Evolutionary conservation across 768 basidiomycete species (phyloP).

Genomic region (Lactarius pseudohatsudake): DNA sequence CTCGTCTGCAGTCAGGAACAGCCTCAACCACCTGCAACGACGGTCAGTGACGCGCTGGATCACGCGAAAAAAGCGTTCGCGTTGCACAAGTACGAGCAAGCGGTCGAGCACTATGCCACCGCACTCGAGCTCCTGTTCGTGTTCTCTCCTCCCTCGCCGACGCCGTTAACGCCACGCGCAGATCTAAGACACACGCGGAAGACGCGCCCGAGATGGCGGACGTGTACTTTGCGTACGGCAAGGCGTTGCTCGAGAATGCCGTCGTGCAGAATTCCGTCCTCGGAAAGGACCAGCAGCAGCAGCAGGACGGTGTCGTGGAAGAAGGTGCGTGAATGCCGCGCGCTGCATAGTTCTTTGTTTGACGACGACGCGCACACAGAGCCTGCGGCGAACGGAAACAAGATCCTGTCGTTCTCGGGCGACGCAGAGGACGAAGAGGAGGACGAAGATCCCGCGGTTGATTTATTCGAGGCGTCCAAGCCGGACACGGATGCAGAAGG

Average conservation of each 20-base stretch:
- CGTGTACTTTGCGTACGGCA: conserved; percentile 88
- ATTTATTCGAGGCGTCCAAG: conserved; percentile 61
- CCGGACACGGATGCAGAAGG: conserved; percentile 46
- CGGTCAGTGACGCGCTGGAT: conserved; percentile 62
- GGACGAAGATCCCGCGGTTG: conserved; percentile 56
- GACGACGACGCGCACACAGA: conserved; percentile 21
- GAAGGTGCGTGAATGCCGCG: conserved; percentile 35
- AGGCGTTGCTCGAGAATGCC: conserved; percentile 90
- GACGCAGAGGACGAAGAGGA: conserved; percentile 68
- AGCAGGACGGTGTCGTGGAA: conserved; percentile 45
- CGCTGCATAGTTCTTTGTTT: conserved; percentile 31
- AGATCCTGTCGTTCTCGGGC: conserved; percentile 77
- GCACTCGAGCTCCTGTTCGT: conserved; percentile 84
- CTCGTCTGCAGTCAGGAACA: conserved; percentile 6
- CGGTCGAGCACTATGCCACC: conserved; percentile 79
- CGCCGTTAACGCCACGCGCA: neutral
- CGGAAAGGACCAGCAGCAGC: conserved; percentile 74
- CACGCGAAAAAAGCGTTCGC: conserved; percentile 88
- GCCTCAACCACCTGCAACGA: conserved; percentile 31
- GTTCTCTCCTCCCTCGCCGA: neutral
- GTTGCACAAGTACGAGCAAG: conserved; percentile 80
- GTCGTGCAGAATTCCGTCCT: conserved; percentile 84
- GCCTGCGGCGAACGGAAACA: conserved; percentile 42
- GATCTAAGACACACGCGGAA: conserved; percentile 74
- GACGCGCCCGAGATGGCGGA: conserved; percentile 84